Percentiles rank a stretch among this genome's conserved stretches.
These are phyloP conservation scores for Bruguiera gymnorhiza DNA, from an alignment of 345 rosid species.

Conservation along the genomic window DNA sequence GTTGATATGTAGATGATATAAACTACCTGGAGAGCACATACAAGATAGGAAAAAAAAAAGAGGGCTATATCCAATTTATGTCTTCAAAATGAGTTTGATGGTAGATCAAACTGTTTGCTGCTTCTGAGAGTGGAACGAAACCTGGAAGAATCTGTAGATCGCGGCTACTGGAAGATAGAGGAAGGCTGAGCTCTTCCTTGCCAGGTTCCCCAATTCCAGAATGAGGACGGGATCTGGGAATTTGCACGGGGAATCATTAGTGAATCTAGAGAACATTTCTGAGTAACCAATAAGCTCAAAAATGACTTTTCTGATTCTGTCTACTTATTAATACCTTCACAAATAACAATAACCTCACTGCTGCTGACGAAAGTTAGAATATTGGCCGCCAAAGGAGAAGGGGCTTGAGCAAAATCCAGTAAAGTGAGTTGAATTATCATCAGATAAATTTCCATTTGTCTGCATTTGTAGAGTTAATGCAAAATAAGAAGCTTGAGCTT, in stretches of 20 bases:
- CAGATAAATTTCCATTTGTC: constrained; percentile 17
- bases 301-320: too few relatives aligned
- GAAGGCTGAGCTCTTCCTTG: neutral
- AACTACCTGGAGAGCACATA: too few relatives aligned
- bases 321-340: too few relatives aligned
- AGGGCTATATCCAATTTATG: too few relatives aligned
- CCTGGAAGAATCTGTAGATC: neutral
- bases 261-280: neutral
- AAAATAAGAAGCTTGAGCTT: neutral
- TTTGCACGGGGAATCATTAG: neutral
- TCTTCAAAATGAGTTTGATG: neutral
- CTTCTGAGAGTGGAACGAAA: constrained; percentile 13
- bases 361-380: constrained; percentile 25
- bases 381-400: constrained; percentile 13
- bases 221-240: neutral
- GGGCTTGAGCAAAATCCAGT: constrained; percentile 30
- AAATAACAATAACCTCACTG: neutral
- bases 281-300: too few relatives aligned
- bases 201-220: neutral
- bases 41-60: neutral
- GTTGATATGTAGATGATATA: too few relatives aligned
- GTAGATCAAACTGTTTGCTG: neutral
- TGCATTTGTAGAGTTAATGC: constrained; percentile 16
- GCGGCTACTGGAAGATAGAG: neutral
- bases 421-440: constrained; percentile 20